Percentiles rank a stretch among this genome's conserved stretches.
These are phyloP conservation scores for Umbilicus rupestris DNA, from an alignment of 164 flowering plant genomes.

Conservation along the genomic window DNA sequence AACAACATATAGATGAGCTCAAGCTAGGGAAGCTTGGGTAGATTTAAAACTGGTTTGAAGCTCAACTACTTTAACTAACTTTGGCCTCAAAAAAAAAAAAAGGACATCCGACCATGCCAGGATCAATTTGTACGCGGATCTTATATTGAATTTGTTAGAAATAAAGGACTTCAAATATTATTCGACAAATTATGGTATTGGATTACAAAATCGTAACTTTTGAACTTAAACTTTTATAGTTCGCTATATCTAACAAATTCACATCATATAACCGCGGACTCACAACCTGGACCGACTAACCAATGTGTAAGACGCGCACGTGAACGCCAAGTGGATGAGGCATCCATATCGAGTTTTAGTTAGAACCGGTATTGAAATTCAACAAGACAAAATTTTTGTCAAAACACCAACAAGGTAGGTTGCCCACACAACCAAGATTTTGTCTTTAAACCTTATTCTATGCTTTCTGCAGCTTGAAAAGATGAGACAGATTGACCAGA, in stretches of 20 bases:
- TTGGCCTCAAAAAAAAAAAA: not conserved
- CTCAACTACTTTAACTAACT: constrained; percentile 54
- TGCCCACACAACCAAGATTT: not conserved
- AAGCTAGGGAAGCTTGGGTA: constrained; percentile 13
- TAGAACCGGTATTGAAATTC: no score
- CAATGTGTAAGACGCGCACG: no score
- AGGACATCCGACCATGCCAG: not conserved
- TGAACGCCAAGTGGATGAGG: no score
- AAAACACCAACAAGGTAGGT: not conserved
- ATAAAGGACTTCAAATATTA: no score
- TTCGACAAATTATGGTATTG: no score
- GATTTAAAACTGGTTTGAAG: constrained; percentile 43
- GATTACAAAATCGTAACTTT: no score
- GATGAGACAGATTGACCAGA: not conserved
- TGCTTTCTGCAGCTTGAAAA: not conserved
- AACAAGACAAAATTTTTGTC: not conserved
- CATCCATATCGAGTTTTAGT: no score
- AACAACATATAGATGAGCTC: constrained; percentile 18
- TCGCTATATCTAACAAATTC: no score
- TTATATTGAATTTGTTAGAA: not conserved
- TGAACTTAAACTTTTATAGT: no score
- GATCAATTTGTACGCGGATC: no score
- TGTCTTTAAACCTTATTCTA: not conserved
- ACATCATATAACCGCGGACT: no score
- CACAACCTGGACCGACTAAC: no score